A percentile compares a stretch with the other conserved stretches of the same genome.
Conservation (phyloP, 331 rosid genomes). For the Malus hybrid region DNA sequence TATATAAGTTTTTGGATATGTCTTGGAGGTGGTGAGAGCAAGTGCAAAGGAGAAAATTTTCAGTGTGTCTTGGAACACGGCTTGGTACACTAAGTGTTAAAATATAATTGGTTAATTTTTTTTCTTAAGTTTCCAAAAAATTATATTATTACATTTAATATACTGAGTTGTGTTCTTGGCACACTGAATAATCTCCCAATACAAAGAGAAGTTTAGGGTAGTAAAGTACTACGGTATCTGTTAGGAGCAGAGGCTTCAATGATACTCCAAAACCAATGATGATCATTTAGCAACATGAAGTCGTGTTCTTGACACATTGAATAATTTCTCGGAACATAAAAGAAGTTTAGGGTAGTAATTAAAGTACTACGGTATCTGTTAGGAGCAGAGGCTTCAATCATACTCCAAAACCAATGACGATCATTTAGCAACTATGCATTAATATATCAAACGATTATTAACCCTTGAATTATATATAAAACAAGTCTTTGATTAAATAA, state of each 20-base stretch:
- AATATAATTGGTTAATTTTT: too few relatives aligned
- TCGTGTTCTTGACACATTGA: too few relatives aligned
- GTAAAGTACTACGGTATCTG: conserved; percentile 6
- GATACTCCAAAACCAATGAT: conserved; percentile 5
- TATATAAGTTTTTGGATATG: not conserved
- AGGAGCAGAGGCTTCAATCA: conserved; percentile 7
- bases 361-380: conserved; percentile 8
- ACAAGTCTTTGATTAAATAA: conserved; percentile 3
- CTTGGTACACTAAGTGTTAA: too few relatives aligned
- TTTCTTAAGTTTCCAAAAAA: too few relatives aligned
- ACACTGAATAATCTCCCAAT: too few relatives aligned
- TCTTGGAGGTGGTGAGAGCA: not conserved
- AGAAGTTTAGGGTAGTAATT: not conserved
- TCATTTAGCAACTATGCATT: not conserved
- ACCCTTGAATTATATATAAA: not conserved
- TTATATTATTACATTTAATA: too few relatives aligned
- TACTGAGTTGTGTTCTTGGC: fast-evolving
- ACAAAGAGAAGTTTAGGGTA: not conserved
- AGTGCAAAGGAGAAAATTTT: not conserved
- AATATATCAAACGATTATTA: not conserved
- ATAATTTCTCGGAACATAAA: not conserved
- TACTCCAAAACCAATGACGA: conserved; percentile 8
- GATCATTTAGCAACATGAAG: not conserved
- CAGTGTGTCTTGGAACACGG: too few relatives aligned
- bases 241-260: conserved; percentile 7